phyloP scores from a whole-genome alignment of 2,329 filamentous ascomycete species.

The Drechmeria coniospora region DNA sequence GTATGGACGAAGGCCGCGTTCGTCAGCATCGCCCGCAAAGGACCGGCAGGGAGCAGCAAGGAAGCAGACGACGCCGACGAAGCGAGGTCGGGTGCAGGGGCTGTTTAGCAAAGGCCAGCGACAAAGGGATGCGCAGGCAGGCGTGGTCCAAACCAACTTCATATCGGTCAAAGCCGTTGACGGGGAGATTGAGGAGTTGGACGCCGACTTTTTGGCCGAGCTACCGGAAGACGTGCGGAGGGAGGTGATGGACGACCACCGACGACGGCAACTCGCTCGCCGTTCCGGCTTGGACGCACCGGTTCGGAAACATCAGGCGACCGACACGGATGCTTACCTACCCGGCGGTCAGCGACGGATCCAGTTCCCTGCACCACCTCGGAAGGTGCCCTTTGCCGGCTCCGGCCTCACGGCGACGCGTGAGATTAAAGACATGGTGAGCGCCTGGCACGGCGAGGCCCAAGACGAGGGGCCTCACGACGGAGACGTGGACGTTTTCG shows the following conservation, averaged over 20 bases:
- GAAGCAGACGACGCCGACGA: slow-evolving; percentile 47
- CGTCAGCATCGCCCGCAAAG: slow-evolving; percentile 37
- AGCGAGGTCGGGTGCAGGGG: slow-evolving; percentile 34
- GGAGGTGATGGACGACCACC: slow-evolving; percentile 65
- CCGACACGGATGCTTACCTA: slow-evolving; percentile 10
- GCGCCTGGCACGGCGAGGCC: slow-evolving; percentile 63
- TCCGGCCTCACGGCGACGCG: slow-evolving; percentile 23
- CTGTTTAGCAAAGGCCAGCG: slow-evolving; percentile 31
- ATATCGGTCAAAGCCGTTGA: slow-evolving; percentile 24
- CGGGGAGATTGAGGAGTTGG: slow-evolving; percentile 35
- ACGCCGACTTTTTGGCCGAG: slow-evolving; percentile 63
- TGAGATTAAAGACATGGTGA: slow-evolving; percentile 61
- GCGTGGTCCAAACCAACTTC: slow-evolving; percentile 62
- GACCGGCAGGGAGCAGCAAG: slow-evolving; percentile 33
- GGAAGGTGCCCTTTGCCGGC: slow-evolving; percentile 30
- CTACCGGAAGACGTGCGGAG: slow-evolving; percentile 65
- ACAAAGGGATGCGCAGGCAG: slow-evolving; percentile 38
- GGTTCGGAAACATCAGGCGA: slow-evolving; percentile 9
- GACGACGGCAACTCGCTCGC: slow-evolving; percentile 38
- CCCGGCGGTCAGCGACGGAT: slow-evolving; percentile 26
- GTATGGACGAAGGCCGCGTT: slow-evolving; percentile 34
- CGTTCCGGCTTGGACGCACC: slow-evolving; percentile 31
- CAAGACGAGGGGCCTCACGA: slow-evolving; percentile 58
- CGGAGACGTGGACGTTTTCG: slow-evolving; percentile 62
- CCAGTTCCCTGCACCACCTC: slow-evolving; percentile 29